Evolutionary conservation across 345 rosid species (phyloP), one percentile per base, ranked within the genome.

Genomic region (Turnera subulata): DNA sequence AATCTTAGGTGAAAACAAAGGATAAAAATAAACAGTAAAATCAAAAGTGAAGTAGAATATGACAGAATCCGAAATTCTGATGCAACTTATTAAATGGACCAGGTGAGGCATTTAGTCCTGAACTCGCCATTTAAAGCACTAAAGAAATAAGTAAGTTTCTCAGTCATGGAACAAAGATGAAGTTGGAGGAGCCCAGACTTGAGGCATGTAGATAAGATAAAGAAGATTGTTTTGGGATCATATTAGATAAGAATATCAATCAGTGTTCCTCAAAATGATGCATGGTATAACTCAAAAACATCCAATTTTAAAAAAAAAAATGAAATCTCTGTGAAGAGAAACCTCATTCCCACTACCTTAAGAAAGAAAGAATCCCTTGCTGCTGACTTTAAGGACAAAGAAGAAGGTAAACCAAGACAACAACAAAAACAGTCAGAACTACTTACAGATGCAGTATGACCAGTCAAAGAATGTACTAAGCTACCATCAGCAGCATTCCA

Each of bases 401-500:
- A 26, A 26, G 7, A 29, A 12, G n/a, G 12, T 42, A 47, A n/a
- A 35, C 42, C 21, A 23, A 16, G n/a, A 52, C 19, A 17, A 19
- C 50, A 23, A 53, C 19, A 9, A 50, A 22, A 53, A 50, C 1
- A 40, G 44, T 15, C 60, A 61, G 47, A 49, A 58, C 46, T 42
- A 80, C 97, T 93, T 70, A 93, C 99, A 47, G 97, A 89, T 64
- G 76, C 86, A 62, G 92, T 84, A 50, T 93, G 99, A 64, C 99
- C 99, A 53, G 94, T 84, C 84, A 93, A 80, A 59, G 92, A 87
- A 76, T 93, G 99, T 56, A 93, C 97, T 70, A 89, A 69, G 82
- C 83, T 81, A 73, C 97, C 86, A 84, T 93, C 95, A 71, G 96
- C 80, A n/a, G 97, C 97, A 76, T 93, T 93, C 99, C 99, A 93